Conservation (phyloP, 164 flowering plant species). For the Umbellularia californica region DNA sequence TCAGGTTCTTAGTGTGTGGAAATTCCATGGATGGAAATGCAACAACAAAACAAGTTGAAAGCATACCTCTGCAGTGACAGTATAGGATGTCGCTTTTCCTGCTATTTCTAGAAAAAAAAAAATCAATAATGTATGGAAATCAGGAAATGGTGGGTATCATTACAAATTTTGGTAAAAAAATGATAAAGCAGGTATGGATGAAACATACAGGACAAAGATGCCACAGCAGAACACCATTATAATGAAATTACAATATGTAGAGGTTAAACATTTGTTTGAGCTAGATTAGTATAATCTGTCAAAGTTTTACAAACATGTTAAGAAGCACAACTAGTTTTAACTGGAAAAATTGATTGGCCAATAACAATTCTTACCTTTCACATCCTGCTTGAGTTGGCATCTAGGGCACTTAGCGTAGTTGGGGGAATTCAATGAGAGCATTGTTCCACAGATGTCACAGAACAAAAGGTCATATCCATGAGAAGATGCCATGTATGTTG, state of each 20-base stretch:
- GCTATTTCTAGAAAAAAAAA: conserved; percentile 24
- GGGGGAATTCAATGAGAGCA: not conserved
- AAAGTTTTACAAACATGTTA: too few species aligned
- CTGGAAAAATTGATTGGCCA: too few species aligned
- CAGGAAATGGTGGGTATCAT: not conserved
- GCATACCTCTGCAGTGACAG: conserved; percentile 47
- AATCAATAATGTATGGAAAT: not conserved
- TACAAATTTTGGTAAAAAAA: not conserved
- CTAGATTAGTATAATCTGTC: too few species aligned
- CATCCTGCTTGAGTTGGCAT: not conserved
- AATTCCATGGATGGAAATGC: not conserved
- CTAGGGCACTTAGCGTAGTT: not conserved
- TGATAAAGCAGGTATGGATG: not conserved
- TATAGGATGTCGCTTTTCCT: conserved; percentile 40
- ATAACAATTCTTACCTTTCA: not conserved
- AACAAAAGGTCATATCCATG: not conserved
- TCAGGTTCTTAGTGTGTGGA: not conserved
- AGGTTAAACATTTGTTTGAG: not conserved
- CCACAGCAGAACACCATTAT: not conserved
- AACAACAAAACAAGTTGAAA: not conserved
- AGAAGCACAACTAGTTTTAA: too few species aligned
- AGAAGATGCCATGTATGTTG: not conserved
- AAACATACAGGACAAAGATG: not conserved
- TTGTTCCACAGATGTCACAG: not conserved
- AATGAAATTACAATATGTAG: not conserved